Evolutionary conservation across 257 asterid species (phyloP).

Genomic region (Forsythia viridissima): DNA sequence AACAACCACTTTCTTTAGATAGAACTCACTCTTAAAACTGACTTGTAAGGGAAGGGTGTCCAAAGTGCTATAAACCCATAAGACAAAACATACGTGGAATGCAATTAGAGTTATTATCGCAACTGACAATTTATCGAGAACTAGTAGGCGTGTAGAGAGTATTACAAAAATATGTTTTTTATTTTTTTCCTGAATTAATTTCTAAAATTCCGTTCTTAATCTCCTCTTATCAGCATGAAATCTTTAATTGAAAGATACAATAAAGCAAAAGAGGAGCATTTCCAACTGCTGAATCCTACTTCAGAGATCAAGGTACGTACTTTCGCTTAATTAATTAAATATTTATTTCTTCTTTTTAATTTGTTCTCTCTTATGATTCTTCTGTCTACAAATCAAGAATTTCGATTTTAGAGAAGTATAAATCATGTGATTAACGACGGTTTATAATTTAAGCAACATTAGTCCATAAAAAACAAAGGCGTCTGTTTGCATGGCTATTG

Average conservation of each 20-base stretch:
- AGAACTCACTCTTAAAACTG: too few species aligned
- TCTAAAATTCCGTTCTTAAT: background rate
- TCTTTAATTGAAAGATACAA: conserved; percentile 52
- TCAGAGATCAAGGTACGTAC: conserved; percentile 43
- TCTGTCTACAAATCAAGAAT: background rate
- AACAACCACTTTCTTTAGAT: too few species aligned
- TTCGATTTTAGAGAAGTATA: too few species aligned
- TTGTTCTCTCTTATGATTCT: background rate
- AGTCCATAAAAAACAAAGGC: too few species aligned
- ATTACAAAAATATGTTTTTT: background rate
- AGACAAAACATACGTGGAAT: too few species aligned
- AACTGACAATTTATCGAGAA: background rate
- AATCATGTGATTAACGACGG: too few species aligned
- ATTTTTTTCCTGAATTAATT: background rate
- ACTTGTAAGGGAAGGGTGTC: too few species aligned
- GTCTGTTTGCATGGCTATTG: background rate
- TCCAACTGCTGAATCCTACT: conserved; percentile 35
- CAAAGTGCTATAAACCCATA: background rate
- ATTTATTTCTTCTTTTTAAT: background rate
- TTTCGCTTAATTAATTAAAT: background rate
- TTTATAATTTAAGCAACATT: too few species aligned
- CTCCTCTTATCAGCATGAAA: conserved; percentile 31
- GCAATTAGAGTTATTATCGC: background rate
- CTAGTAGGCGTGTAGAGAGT: too few species aligned
- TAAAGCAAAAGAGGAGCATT: conserved; percentile 49